A percentile compares a stretch with the other conserved stretches of the same genome.
phyloP scores from a whole-genome alignment of 108 stramenopile species.

The Pseudonitzschia multistriata region DNA sequence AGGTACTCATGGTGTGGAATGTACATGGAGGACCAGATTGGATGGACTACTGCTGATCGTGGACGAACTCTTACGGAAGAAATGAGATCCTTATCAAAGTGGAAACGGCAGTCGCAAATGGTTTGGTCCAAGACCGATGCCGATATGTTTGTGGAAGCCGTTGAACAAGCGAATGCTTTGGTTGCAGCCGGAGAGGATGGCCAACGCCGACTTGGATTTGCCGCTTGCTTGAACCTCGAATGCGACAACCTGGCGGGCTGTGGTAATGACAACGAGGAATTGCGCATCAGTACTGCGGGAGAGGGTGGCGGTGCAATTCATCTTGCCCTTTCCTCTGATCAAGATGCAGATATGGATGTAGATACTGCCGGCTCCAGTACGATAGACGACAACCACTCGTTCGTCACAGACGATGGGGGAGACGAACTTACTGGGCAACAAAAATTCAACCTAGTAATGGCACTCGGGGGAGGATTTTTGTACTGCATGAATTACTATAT shows the following conservation, averaged over 20 bases:
- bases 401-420: background rate
- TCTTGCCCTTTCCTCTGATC: background rate
- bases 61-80: conserved; percentile 46
- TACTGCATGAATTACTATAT: conserved; percentile 95
- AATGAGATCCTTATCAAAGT: conserved; percentile 53
- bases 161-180: background rate
- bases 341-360: conserved; percentile 3
- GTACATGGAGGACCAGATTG: conserved; percentile 45
- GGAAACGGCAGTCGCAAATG: conserved; percentile 27
- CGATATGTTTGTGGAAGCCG: background rate
- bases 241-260: background rate
- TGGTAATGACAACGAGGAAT: background rate
- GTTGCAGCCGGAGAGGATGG: background rate
- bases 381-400: background rate
- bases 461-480: conserved; percentile 73
- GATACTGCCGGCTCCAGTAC: background rate
- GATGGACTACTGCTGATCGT: conserved; percentile 53
- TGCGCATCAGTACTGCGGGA: background rate
- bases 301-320: background rate
- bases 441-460: conserved; percentile 45
- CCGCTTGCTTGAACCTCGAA: background rate
- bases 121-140: background rate
- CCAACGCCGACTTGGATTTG: too few species aligned
- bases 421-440: conserved; percentile 1
- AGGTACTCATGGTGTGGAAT: conserved; percentile 16